Evolutionary conservation across 2,329 filamentous ascomycete genomes (phyloP), one percentile per base, ranked within the genome.

Genomic region (Neofusicoccum laricinum): DNA sequence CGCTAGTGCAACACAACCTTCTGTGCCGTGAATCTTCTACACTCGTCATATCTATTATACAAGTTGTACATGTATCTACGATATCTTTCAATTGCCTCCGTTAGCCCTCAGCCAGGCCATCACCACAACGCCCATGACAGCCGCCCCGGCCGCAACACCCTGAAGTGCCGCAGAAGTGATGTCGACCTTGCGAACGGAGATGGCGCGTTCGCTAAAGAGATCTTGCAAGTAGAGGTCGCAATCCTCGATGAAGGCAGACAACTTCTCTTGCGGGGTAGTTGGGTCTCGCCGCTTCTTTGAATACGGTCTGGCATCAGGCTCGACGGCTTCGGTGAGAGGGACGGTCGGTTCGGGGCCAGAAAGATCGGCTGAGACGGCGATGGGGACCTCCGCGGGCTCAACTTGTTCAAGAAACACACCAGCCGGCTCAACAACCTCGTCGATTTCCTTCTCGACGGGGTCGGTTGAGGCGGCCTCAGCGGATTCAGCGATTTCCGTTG

Each of bases 131-230:
- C 62, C 72, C 69, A 75, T 73, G 5, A 74, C 64, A 11, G 73
- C 71, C 14, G 75, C 70, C 40, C 81, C 80, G 12, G 76, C 76
- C 6, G 79, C 78, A 53, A 78, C 79, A 40, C 79, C 76, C 65
- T 80, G 76, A n/a, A 81, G 67, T 4, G 80, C 74, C 17, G 77
- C 74, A n/a, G 76, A 76, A 2, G 81, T 82, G 45, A 80, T 72
- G 59, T 82, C 81, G 51, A 81, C 74, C 65, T 78, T 76, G 43
- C 78, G 77, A 53, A 83, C 73, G 15, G 78, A 77, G 57, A 82
- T 75, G 36, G 75, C 55, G 21, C 78, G 74, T 55, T 82, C 78
- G 69, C 80, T 82, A 68, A 82, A 75, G 3, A 78, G 68, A 46
- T 78, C 77, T 6, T 53, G 64, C n/a, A 68, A 5, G 38, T 61